phyloP scores from a whole-genome alignment of 2,329 filamentous ascomycete species.

The Botrytis cinerea region DNA sequence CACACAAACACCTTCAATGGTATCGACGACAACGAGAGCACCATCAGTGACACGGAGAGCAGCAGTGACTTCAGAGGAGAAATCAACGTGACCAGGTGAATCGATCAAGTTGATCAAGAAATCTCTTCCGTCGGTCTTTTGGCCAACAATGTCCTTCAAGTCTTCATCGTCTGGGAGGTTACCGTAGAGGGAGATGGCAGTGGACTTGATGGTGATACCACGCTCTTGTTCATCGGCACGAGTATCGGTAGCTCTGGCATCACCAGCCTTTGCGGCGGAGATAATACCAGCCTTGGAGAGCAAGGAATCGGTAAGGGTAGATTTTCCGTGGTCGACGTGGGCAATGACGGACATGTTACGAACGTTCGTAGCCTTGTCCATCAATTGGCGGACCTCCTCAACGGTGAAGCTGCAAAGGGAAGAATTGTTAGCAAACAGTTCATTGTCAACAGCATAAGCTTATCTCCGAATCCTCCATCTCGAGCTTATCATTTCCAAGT shows the following conservation, averaged over 20 bases:
- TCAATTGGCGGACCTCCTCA: conserved; percentile 81
- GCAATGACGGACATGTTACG: conserved; percentile 99
- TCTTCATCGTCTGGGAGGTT: conserved; percentile 79
- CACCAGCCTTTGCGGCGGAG: conserved; percentile 94
- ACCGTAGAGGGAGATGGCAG: conserved; percentile 97
- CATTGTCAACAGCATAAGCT: conserved; percentile 1
- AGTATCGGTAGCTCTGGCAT: conserved; percentile 94
- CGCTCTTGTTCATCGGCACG: conserved; percentile 98
- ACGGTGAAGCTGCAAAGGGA: conserved; percentile 82
- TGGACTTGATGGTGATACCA: conserved; percentile 99
- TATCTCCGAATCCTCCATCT: conserved; percentile 22
- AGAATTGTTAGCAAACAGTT: conserved; percentile 50
- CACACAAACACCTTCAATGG: conserved; percentile 99
- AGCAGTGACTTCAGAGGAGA: conserved; percentile 99
- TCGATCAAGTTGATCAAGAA: conserved; percentile 99
- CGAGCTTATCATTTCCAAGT: neutral
- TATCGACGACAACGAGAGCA: conserved; percentile 99
- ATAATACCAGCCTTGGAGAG: conserved; percentile 99
- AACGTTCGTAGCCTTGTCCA: conserved; percentile 78
- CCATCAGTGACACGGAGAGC: conserved; percentile 99
- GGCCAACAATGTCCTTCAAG: conserved; percentile 87
- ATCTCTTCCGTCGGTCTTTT: conserved; percentile 86
- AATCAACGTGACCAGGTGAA: conserved; percentile 99
- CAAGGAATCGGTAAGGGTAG: conserved; percentile 98
- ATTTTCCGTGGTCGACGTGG: conserved; percentile 99